Base-by-base conservation (phyloP, 495 filamentous ascomycete genomes). In the Halenospora varia region DNA sequence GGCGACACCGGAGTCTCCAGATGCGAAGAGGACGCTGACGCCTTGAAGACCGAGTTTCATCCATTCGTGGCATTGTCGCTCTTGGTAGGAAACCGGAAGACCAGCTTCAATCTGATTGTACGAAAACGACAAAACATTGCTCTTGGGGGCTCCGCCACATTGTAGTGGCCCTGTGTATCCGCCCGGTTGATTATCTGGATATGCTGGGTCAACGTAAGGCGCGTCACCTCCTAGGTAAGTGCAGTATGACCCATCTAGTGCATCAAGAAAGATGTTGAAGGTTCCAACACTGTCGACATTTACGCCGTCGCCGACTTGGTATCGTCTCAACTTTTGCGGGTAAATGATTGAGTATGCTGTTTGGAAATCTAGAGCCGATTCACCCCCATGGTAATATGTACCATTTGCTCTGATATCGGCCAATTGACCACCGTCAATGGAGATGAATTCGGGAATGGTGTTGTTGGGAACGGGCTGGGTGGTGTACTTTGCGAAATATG, bases 201-300 rank as follows among this genome's bases (percentile, higher is more conserved):
- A 87, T 3, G 68, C 61, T 0, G 80, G 77, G 57, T 83, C 82
- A 35, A 74, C 70, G 48, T 46, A 55, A 1, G 67, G 64, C 35
- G 70, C 61, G 56, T 81, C 68, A 17, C 77, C 77, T 0, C 71
- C 78, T 8, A 75, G 69, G 39, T 73, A 75, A 50, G 71, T 60
- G 74, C 79, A 88, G 69, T 86, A 86, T 15, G 75, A 78, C 11
- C 78, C 83, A 63, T 87, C 84, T n/a, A 88, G 74, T 10, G 82
- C 82, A 62, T 85, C 78, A 62, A 25, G 49, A 19, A 48, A 54
- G 42, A 48, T 29, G 25, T 47, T 48, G 63, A 75, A 74, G 51
- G 68, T 74, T 66, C 75, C 73, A 56, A 75, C 66, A 13, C 59
- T 60, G 26, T 61, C 65, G 24, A 59, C 52, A 41, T 70, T 61